These are phyloP conservation scores for Coniella lustricola DNA, from an alignment of 2,329 filamentous ascomycete genomes.

Conservation along the genomic window DNA sequence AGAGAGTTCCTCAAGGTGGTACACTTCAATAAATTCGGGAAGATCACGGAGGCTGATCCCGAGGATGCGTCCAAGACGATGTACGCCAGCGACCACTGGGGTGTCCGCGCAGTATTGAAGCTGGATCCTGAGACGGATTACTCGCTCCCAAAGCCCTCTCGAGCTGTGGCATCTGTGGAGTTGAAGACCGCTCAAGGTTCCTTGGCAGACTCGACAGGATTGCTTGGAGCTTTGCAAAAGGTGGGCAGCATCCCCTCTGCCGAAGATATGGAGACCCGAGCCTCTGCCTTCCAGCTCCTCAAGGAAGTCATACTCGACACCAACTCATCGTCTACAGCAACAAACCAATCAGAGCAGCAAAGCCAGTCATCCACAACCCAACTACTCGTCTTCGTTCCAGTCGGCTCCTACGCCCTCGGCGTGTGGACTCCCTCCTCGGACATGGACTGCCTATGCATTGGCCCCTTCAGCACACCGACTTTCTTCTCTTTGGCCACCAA, in stretches of 20 bases:
- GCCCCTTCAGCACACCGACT: constrained; percentile 50
- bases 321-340: constrained; percentile 3
- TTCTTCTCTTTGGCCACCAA: constrained; percentile 55
- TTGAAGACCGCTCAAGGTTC: constrained; percentile 23
- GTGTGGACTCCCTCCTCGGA: constrained; percentile 56
- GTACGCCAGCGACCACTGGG: constrained; percentile 52
- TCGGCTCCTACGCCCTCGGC: constrained; percentile 60
- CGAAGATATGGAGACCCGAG: constrained; percentile 34
- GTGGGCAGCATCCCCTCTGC: constrained; percentile 39
- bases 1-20: constrained; percentile 31
- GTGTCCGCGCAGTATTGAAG: constrained; percentile 40
- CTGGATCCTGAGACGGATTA: constrained; percentile 16
- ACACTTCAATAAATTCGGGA: constrained; percentile 53
- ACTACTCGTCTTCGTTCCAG: constrained; percentile 47
- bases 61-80: constrained; percentile 1
- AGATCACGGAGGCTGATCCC: constrained; percentile 24
- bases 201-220: constrained; percentile 26
- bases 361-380: constrained; percentile 10
- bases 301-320: constrained; percentile 33
- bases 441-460: constrained; percentile 60
- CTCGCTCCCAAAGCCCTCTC: constrained; percentile 15
- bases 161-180: constrained; percentile 27
- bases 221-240: constrained; percentile 32
- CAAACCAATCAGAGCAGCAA: constrained; percentile 19
- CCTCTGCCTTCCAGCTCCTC: constrained; percentile 39